A percentile compares a stretch with the other conserved stretches of the same genome.
phyloP scores from a whole-genome alignment of 345 rosid species.

The Lumnitzera littorea region DNA sequence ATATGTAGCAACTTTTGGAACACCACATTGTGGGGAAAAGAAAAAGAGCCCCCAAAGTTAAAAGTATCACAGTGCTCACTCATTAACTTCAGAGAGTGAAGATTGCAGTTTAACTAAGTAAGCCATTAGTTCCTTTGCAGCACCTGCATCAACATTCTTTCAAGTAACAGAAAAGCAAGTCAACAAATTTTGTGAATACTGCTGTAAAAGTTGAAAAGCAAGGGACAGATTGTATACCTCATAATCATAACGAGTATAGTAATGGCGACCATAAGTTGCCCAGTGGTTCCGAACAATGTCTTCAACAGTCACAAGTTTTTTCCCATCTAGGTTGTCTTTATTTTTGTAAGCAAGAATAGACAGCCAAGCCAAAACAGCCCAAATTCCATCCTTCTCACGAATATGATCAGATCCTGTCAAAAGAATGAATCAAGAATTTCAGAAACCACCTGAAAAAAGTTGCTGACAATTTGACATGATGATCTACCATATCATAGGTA shows the following conservation, averaged over 20 bases:
- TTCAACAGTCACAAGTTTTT: conserved; percentile 81
- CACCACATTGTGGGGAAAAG: neutral
- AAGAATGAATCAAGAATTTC: conserved; percentile 11
- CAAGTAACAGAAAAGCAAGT: conserved; percentile 15
- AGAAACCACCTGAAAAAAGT: neutral
- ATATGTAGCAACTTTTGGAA: too few relatives aligned
- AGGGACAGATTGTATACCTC: conserved; percentile 45
- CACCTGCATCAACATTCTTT: conserved; percentile 92
- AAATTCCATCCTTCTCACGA: conserved; percentile 96
- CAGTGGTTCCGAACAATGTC: conserved; percentile 89
- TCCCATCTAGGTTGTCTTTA: conserved; percentile 55
- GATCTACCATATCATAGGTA: neutral
- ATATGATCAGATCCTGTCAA: conserved; percentile 90
- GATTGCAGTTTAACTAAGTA: conserved; percentile 77
- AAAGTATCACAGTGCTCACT: conserved; percentile 29
- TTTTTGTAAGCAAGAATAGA: conserved; percentile 89
- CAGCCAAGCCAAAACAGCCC: conserved; percentile 99
- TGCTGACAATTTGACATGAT: neutral
- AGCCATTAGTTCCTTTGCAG: conserved; percentile 88
- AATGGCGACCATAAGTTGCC: conserved; percentile 91
- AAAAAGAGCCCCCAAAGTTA: neutral
- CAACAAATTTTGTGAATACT: neutral
- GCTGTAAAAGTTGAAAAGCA: neutral
- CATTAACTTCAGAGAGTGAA: conserved; percentile 65
- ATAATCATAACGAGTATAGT: conserved; percentile 95